Conservation (phyloP, 495 filamentous ascomycete genomes). For the Darksidea phi region DNA sequence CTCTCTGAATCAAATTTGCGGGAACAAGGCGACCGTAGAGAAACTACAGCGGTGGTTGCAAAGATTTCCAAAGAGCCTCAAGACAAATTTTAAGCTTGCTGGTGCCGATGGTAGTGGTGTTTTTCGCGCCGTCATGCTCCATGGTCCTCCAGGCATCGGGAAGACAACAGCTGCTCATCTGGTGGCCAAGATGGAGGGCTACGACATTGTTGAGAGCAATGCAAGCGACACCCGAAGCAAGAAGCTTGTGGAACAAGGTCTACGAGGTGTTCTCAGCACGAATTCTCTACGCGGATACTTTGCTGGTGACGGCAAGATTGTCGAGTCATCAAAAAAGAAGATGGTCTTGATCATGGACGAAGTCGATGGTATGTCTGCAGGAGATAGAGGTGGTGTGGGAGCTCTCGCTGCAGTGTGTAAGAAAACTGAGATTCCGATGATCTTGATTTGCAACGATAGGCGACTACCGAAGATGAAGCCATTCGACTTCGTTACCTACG, state of each 20-base stretch:
- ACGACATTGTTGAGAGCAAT: conserved; percentile 90
- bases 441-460: conserved; percentile 96
- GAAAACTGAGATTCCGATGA: conserved; percentile 91
- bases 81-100: conserved; percentile 69
- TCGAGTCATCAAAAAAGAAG: conserved; percentile 80
- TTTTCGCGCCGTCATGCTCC: conserved; percentile 83
- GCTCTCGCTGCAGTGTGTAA: conserved; percentile 90
- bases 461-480: conserved; percentile 95
- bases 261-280: conserved; percentile 87
- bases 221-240: conserved; percentile 97
- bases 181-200: conserved; percentile 88
- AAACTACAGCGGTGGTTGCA: conserved; percentile 84
- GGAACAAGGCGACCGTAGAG: conserved; percentile 89
- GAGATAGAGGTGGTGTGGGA: conserved; percentile 93
- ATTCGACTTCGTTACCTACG: conserved; percentile 79
- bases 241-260: conserved; percentile 84
- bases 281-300: conserved; percentile 91
- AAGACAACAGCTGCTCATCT: conserved; percentile 98
- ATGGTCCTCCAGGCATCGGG: conserved; percentile 93
- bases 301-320: conserved; percentile 75
- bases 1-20: conserved; percentile 81
- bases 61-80: conserved; percentile 72
- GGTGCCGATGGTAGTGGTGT: conserved; percentile 78
- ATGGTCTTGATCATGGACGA: conserved; percentile 98
- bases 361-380: conserved; percentile 98